Percentiles rank a stretch among this genome's conserved stretches.
These are phyloP conservation scores for Macadamia integrifolia DNA, from an alignment of 164 flowering plant genomes.

Conservation along the genomic window DNA sequence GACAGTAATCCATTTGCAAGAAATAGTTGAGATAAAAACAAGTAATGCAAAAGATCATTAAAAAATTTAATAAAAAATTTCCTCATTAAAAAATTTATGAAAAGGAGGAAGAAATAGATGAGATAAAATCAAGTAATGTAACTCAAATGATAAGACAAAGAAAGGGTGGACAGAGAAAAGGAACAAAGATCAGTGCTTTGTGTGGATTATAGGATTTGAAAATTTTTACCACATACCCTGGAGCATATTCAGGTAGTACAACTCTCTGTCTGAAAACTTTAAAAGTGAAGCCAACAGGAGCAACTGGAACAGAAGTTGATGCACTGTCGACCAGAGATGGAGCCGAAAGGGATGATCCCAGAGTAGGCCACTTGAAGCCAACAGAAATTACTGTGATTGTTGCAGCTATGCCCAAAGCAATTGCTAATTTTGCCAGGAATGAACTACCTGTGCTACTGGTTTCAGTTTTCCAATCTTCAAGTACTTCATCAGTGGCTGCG, in stretches of 20 bases:
- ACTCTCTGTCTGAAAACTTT: conserved; percentile 52
- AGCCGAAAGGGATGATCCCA: conserved; percentile 40
- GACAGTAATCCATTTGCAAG: too few species aligned
- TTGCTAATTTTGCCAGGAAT: conserved; percentile 47
- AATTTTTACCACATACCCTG: conserved; percentile 49
- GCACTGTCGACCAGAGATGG: conserved; percentile 42
- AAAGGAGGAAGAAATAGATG: too few species aligned
- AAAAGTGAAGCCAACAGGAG: conserved; percentile 53
- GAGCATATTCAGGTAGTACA: conserved; percentile 71
- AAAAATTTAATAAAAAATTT: too few species aligned
- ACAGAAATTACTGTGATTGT: conserved; percentile 40
- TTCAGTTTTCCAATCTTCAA: conserved; percentile 15
- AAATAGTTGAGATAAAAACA: too few species aligned
- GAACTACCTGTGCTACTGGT: conserved; percentile 28
- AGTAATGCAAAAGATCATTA: too few species aligned
- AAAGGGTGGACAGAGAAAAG: too few species aligned
- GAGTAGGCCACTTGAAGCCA: conserved; percentile 27
- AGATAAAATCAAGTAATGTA: too few species aligned
- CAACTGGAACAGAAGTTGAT: conserved; percentile 29
- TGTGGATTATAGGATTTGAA: too few species aligned
- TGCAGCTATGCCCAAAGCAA: conserved; percentile 59
- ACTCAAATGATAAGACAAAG: too few species aligned
- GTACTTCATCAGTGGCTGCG: conserved; percentile 12
- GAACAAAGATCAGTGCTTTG: too few species aligned
- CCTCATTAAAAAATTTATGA: too few species aligned